These are phyloP conservation scores for Penicillium freii DNA, from an alignment of 2,329 filamentous ascomycete species.

Conservation along the genomic window DNA sequence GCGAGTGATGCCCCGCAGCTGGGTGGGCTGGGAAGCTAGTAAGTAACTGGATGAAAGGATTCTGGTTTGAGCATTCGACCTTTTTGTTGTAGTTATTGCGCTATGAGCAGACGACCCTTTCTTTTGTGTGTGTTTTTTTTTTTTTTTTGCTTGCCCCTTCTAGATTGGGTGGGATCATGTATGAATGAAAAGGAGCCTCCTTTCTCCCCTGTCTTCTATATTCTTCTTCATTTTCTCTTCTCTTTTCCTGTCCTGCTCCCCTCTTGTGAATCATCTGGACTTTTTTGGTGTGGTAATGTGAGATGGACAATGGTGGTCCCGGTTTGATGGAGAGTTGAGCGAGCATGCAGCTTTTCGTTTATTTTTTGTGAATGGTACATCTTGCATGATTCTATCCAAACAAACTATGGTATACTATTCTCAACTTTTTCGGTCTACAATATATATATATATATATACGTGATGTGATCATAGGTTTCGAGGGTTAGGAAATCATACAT, in stretches of 20 bases:
- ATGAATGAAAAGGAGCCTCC: slow-evolving; percentile 18
- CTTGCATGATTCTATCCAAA: slow-evolving; percentile 15
- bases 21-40: slow-evolving; percentile 76
- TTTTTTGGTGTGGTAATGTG: slow-evolving; percentile 25
- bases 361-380: slow-evolving; percentile 17
- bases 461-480: neutral
- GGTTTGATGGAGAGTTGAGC: slow-evolving; percentile 25
- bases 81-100: slow-evolving; percentile 1
- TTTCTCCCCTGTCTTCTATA: slow-evolving; percentile 8
- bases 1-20: slow-evolving; percentile 87
- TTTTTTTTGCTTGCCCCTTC: slow-evolving; percentile 6
- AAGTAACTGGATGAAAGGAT: slow-evolving; percentile 8
- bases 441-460: neutral
- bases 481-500: neutral
- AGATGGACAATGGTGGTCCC: slow-evolving; percentile 14
- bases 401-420: neutral
- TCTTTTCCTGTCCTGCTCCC: slow-evolving; percentile 9
- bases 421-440: neutral
- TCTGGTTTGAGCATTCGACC: neutral
- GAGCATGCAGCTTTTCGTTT: slow-evolving; percentile 23
- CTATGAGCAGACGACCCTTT: slow-evolving; percentile 13
- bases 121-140: neutral
- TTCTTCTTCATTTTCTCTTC: slow-evolving; percentile 9
- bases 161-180: slow-evolving; percentile 18
- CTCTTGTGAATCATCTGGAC: slow-evolving; percentile 1